Percentiles rank a stretch among this genome's conserved stretches.
Conservation (phyloP, 2,329 filamentous ascomycete species). For the Periconia sp. region DNA sequence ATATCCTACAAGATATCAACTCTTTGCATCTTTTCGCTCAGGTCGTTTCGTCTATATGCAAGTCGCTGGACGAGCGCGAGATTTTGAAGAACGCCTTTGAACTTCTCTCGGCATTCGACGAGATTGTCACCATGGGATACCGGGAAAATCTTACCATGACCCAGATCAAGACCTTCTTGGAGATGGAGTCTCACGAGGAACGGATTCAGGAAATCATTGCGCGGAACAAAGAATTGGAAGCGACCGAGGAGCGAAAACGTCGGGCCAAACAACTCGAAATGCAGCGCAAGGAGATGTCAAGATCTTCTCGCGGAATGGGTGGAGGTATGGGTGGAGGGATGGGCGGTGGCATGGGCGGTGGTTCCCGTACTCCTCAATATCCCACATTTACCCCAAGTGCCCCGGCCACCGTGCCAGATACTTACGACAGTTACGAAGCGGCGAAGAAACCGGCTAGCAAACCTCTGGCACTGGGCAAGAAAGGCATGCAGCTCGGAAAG, state of each 20-base stretch:
- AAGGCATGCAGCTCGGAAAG: slow-evolving; percentile 99
- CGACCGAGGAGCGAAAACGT: slow-evolving; percentile 95
- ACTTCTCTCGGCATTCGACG: slow-evolving; percentile 93
- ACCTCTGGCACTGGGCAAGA: slow-evolving; percentile 82
- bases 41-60: slow-evolving; percentile 95
- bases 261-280: slow-evolving; percentile 99
- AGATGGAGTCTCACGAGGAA: slow-evolving; percentile 99
- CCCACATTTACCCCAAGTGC: slow-evolving; percentile 84
- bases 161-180: slow-evolving; percentile 98
- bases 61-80: slow-evolving; percentile 91
- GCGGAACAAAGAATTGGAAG: slow-evolving; percentile 97
- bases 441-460: slow-evolving; percentile 92
- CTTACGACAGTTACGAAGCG: slow-evolving; percentile 91
- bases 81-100: slow-evolving; percentile 95
- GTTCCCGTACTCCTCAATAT: slow-evolving; percentile 75
- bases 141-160: slow-evolving; percentile 92
- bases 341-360: slow-evolving; percentile 29
- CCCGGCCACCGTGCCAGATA: slow-evolving; percentile 72
- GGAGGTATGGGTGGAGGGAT: slow-evolving; percentile 32
- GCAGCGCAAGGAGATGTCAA: slow-evolving; percentile 94
- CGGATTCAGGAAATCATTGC: slow-evolving; percentile 77
- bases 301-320: slow-evolving; percentile 61
- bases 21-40: slow-evolving; percentile 97
- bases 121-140: slow-evolving; percentile 94
- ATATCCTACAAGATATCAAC: slow-evolving; percentile 98